Percentiles rank a stretch among this genome's conserved stretches.
Conservation (phyloP, 495 filamentous ascomycete species). For the Podospora didyma region DNA sequence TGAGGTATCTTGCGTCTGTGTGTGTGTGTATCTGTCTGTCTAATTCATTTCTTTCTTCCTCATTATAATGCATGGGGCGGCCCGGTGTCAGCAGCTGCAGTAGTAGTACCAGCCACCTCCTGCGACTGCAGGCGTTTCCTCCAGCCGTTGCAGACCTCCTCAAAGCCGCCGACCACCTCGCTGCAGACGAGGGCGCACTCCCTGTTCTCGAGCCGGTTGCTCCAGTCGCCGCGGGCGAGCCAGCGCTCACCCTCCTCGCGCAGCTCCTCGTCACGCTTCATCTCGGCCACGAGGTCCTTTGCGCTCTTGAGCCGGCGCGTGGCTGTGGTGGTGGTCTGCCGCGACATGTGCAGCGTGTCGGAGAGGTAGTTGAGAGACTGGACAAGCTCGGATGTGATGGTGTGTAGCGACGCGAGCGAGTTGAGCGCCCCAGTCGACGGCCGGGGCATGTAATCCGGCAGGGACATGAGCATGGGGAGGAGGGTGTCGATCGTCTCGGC, state of each 20-base stretch:
- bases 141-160: constrained; percentile 69
- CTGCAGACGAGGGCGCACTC: constrained; percentile 76
- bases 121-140: constrained; percentile 46
- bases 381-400: constrained; percentile 72
- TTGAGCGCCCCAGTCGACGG: constrained; percentile 49
- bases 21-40: no score
- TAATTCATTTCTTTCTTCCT: neutral
- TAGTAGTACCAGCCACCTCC: constrained; percentile 23
- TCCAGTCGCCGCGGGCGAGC: constrained; percentile 78
- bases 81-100: neutral
- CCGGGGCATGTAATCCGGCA: constrained; percentile 53
- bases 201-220: constrained; percentile 63
- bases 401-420: constrained; percentile 57
- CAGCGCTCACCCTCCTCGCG: constrained; percentile 76
- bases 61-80: neutral
- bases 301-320: constrained; percentile 69
- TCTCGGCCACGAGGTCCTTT: constrained; percentile 75
- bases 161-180: constrained; percentile 88
- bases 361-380: constrained; percentile 76
- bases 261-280: constrained; percentile 74
- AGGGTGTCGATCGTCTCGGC: constrained; percentile 62
- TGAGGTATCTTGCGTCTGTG: no score
- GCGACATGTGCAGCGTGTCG: constrained; percentile 93
- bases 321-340: constrained; percentile 77
- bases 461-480: constrained; percentile 55